Evolutionary conservation across 208 protist species (phyloP), one percentile per base, ranked within the genome.

Genomic region (Wallacemonas rigidus): DNA sequence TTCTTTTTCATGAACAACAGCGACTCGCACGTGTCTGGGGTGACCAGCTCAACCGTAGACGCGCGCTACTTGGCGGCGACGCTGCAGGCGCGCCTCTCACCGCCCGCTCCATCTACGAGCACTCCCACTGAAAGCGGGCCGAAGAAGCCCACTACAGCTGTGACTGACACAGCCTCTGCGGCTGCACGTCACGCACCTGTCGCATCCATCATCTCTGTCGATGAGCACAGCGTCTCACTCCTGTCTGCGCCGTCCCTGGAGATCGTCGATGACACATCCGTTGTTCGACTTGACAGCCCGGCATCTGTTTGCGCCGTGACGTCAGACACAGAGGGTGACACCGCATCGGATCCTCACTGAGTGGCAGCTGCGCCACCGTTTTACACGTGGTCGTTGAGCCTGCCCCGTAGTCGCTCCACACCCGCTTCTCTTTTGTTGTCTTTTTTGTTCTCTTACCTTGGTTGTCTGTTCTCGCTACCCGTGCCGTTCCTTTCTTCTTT

Each of bases 1-100:
- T 94, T 87, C 69, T 77, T 90, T 26, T 92, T 92, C 54, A 67
- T 94, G 51, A 94, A 94, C 74, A 94, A 94, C 78, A 90, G 79
- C 64, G 82, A 91, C 67, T 94, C 89, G n/a, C 62, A 92, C 41
- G 77, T 91, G 15, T 77, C 78, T 57, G 85, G 84, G 56, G 74
- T 80, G 50, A 87, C 82, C 53, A 94, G 89, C 75, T 94, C 89
- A 3, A 81, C 76, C 2, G 86, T 94, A 68, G 89, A 94, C 57
- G 89, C 89, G 15, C 87, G 85, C 4, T 91, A 77, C 62, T 73
- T 94, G 9, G 84, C 86, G 1, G 67, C 84, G 74, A 65, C 71
- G 50, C 47, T 92, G 38, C 38, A 36, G 41, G 14, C 12, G 5
- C 60, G 60, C 43, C 60, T 65, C 41, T n/a, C 56, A 9, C 17